Base-by-base conservation (phyloP, 768 basidiomycete species). In the Thelephora ganbajun region DNA sequence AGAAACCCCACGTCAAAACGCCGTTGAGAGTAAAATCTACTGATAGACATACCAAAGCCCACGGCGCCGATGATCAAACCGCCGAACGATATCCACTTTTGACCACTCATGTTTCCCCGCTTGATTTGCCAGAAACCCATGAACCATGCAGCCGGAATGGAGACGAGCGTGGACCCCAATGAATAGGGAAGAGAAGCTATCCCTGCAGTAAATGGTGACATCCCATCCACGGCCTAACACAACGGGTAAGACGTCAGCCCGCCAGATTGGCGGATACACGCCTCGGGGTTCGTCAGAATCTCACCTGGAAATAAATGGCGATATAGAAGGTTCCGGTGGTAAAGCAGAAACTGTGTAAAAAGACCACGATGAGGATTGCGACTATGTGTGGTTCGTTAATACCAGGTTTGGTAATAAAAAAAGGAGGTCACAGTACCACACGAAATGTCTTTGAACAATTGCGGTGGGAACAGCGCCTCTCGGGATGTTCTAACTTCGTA, bases 271-370 rank as follows among this genome's bases (percentile, higher is more conserved):
- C 26, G 26, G 26, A 30, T 30, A 4, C 26, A 30, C 26, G 5
- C 9, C 9, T 30, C 26, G 9, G 26, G 26, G 9, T 30, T 9
- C 43, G 48, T 44, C 48, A 43, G 37, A 44, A 9, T 43, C 67
- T 34, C 53, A 84, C 87, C 72, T 91, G 87, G 63, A 76, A 89
- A 61, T 78, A 90, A 19, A 90, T 62, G 0, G 86, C 83, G 42
- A 91, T 75, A 64, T 87, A 91, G 65, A 84, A 91, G 5, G 87
- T 90, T 44, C 84, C 87, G 30, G 87, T 76, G 53, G 76, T 89
- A 62, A 88, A 91, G 13, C 78, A 79, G 52, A 89, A 72, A 58
- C 86, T 87, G 61, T 90, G 88, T 47, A 90, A 69, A 65, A 89
- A 87, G 14, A 76, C 76, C 50, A 85, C 70, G 14, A 77, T 45